phyloP scores from a whole-genome alignment of 345 rosid genomes.

The Acer yangbiense region DNA sequence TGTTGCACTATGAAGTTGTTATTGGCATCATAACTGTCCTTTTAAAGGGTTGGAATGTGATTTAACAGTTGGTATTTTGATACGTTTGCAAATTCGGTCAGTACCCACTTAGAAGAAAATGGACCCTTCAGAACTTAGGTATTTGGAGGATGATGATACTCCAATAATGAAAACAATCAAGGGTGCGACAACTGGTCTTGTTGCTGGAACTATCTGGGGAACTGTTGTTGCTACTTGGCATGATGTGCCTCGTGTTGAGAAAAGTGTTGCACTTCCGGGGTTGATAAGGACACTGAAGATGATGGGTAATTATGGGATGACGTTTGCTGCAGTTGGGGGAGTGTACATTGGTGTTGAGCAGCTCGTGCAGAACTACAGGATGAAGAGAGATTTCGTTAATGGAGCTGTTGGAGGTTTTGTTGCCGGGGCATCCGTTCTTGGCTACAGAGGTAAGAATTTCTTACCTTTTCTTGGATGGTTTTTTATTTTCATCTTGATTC shows the following conservation, averaged over 20 bases:
- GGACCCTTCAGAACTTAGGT: slow-evolving; percentile 86
- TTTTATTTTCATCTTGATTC: slow-evolving; percentile 2
- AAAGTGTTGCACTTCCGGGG: slow-evolving; percentile 91
- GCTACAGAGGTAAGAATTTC: slow-evolving; percentile 68
- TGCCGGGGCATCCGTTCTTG: slow-evolving; percentile 89
- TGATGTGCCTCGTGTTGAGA: slow-evolving; percentile 98
- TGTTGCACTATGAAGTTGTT: not conserved
- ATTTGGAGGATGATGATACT: slow-evolving; percentile 79
- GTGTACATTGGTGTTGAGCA: slow-evolving; percentile 98
- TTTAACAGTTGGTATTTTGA: not conserved
- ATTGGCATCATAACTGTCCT: not conserved
- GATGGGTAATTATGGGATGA: slow-evolving; percentile 93
- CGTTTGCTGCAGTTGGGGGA: slow-evolving; percentile 98
- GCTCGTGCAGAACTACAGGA: slow-evolving; percentile 66
- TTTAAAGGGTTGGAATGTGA: not conserved
- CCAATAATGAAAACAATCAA: slow-evolving; percentile 79
- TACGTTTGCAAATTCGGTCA: slow-evolving; percentile 8
- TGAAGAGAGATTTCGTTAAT: slow-evolving; percentile 84
- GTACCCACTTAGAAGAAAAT: slow-evolving; percentile 39
- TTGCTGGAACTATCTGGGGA: slow-evolving; percentile 83
- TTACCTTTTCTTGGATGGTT: not conserved
- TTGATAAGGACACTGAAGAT: slow-evolving; percentile 80
- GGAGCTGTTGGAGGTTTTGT: slow-evolving; percentile 97
- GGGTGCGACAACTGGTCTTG: slow-evolving; percentile 83
- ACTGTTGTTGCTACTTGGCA: slow-evolving; percentile 88